Conservation (phyloP, 1,139 yeast species). For the Chernovozyma aurita region DNA sequence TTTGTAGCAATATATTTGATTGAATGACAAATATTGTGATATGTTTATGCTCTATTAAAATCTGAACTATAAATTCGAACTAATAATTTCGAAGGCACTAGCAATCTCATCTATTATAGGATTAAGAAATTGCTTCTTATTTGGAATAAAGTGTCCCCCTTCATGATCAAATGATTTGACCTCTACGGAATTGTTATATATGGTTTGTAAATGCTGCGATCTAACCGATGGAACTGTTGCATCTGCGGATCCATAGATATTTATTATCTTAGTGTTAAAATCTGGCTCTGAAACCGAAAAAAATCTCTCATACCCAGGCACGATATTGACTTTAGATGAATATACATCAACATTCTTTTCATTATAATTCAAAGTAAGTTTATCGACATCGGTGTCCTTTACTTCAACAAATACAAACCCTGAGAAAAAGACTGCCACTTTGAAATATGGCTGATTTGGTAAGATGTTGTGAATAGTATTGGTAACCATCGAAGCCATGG, state of each 20-base stretch:
- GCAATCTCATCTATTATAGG: constrained; percentile 24
- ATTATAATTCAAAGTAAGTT: constrained; percentile 15
- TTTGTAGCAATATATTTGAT: too few species aligned
- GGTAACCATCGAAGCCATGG: constrained; percentile 59
- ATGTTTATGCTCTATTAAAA: too few species aligned
- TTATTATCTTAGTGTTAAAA: constrained; percentile 21
- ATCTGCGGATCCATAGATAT: constrained; percentile 31
- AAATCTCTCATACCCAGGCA: constrained; percentile 13
- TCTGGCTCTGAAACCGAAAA: constrained; percentile 12
- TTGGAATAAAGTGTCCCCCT: constrained; percentile 40
- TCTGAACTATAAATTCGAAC: constrained; percentile 15
- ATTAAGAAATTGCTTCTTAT: constrained; percentile 22
- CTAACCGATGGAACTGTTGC: constrained; percentile 31
- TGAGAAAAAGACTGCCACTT: constrained; percentile 47
- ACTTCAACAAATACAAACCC: constrained; percentile 55
- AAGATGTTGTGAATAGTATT: constrained; percentile 34
- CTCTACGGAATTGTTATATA: constrained; percentile 12
- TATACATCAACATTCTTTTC: constrained; percentile 17
- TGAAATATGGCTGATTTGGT: constrained; percentile 39
- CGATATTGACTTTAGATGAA: constrained; percentile 14
- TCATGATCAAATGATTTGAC: constrained; percentile 24
- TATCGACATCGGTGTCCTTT: constrained; percentile 13
- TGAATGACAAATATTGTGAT: too few species aligned
- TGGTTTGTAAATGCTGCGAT: constrained; percentile 20
- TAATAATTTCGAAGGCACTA: constrained; percentile 13